Evolutionary conservation across 345 rosid genomes (phyloP).

Genomic region (Rhodomyrtus tomentosa): DNA sequence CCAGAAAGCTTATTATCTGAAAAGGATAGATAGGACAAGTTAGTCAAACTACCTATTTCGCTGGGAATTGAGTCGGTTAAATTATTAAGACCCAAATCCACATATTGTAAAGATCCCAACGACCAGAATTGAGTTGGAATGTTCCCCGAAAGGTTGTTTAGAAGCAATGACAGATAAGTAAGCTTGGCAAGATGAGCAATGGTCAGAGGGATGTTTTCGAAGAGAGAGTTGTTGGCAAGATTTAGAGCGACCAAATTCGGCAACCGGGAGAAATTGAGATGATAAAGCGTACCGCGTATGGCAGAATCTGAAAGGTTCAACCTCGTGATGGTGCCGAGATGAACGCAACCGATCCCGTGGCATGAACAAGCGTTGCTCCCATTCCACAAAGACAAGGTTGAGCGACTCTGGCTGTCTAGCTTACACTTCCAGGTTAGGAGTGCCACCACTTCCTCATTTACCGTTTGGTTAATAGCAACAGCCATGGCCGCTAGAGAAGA

Average conservation of each 20-base stretch:
- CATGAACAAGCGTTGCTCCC: not conserved
- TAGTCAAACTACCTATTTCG: not conserved
- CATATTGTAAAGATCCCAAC: not conserved
- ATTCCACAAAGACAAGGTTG: not conserved
- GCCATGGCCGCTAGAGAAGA: too few relatives aligned
- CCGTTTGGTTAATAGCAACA: not conserved
- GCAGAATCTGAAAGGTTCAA: not conserved
- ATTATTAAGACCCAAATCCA: not conserved
- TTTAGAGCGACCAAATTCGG: not conserved
- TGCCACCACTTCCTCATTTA: not conserved
- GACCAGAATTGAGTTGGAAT: conserved; percentile 1
- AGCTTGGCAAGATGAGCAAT: not conserved
- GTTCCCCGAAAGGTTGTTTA: not conserved
- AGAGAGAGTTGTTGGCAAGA: not conserved
- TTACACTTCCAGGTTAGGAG: not conserved
- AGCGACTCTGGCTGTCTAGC: not conserved
- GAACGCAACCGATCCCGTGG: not conserved
- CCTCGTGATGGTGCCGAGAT: not conserved
- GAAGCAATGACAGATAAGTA: not conserved
- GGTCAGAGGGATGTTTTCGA: not conserved
- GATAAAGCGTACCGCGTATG: not conserved
- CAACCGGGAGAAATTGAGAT: not conserved
- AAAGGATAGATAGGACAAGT: not conserved
- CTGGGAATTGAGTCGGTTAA: not conserved
- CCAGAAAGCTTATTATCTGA: not conserved